phyloP scores from a whole-genome alignment of 2,329 filamentous ascomycete species.

The Xylaria sp. region DNA sequence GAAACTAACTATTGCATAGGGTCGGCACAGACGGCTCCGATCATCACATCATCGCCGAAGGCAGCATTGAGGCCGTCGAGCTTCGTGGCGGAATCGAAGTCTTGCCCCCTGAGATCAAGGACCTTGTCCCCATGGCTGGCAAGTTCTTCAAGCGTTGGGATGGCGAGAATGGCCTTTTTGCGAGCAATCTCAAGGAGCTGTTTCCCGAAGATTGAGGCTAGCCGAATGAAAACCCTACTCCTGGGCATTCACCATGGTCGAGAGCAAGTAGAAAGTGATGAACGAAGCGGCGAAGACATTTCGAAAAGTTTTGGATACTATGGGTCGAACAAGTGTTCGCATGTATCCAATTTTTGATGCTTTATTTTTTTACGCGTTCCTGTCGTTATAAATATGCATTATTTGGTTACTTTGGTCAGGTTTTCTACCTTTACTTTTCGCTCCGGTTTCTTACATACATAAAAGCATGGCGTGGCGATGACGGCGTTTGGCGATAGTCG shows the following conservation, averaged over 20 bases:
- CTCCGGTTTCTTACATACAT: no score
- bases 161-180: slow-evolving; percentile 66
- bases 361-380: background rate
- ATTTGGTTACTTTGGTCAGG: background rate
- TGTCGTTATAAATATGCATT: slow-evolving; percentile 3
- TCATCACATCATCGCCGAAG: slow-evolving; percentile 75
- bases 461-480: background rate
- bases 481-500: background rate
- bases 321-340: background rate
- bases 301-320: background rate
- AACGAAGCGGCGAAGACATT: background rate
- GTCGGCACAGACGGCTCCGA: slow-evolving; percentile 63
- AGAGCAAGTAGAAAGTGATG: background rate
- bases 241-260: background rate
- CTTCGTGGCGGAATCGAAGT: slow-evolving; percentile 36
- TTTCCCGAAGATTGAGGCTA: slow-evolving; percentile 78
- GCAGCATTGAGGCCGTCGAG: slow-evolving; percentile 73
- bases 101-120: slow-evolving; percentile 41
- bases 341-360: background rate
- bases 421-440: background rate
- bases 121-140: slow-evolving; percentile 74
- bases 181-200: slow-evolving; percentile 80
- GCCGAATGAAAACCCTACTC: no score
- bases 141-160: slow-evolving; percentile 92
- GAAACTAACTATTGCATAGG: slow-evolving; percentile 31